These are phyloP conservation scores for Ophiostoma fasciatum DNA, from an alignment of 2,329 filamentous ascomycete species.

Conservation along the genomic window DNA sequence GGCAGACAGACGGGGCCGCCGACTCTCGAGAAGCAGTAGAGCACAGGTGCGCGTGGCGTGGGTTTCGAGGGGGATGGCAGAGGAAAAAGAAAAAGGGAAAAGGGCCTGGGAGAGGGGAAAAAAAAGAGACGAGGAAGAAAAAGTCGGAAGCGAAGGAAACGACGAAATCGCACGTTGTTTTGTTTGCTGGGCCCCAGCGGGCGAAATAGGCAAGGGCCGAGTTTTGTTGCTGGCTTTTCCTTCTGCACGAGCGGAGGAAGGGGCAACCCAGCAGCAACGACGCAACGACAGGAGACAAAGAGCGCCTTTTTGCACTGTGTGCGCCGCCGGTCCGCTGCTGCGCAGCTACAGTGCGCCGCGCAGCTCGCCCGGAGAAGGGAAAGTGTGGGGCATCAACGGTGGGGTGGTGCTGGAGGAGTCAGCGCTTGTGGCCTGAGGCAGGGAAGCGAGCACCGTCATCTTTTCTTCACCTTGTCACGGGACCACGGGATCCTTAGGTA, in stretches of 20 bases:
- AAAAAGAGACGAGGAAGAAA: conserved; percentile 1
- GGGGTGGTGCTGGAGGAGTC: conserved; percentile 5
- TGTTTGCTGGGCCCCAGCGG: conserved; percentile 6
- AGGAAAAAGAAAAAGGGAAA: not conserved
- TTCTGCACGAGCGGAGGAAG: conserved; percentile 6
- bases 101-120: too few species aligned
- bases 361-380: not conserved
- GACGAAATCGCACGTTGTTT: conserved; percentile 2
- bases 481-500: not conserved
- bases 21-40: too few species aligned
- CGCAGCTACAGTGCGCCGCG: not conserved
- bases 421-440: conserved; percentile 3
- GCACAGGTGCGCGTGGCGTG: conserved; percentile 4
- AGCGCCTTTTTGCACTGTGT: conserved; percentile 1
- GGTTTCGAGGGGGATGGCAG: conserved; percentile 10
- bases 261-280: conserved; percentile 5
- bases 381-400: conserved; percentile 6
- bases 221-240: too few species aligned
- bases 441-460: too few species aligned
- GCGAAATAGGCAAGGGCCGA: conserved; percentile 5
- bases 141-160: conserved; percentile 1
- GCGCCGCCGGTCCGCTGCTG: not conserved
- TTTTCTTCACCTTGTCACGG: not conserved
- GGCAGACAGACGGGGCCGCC: too few species aligned
- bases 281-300: not conserved